These are phyloP conservation scores for Brassica carinata DNA, from an alignment of 345 rosid genomes.

Conservation along the genomic window DNA sequence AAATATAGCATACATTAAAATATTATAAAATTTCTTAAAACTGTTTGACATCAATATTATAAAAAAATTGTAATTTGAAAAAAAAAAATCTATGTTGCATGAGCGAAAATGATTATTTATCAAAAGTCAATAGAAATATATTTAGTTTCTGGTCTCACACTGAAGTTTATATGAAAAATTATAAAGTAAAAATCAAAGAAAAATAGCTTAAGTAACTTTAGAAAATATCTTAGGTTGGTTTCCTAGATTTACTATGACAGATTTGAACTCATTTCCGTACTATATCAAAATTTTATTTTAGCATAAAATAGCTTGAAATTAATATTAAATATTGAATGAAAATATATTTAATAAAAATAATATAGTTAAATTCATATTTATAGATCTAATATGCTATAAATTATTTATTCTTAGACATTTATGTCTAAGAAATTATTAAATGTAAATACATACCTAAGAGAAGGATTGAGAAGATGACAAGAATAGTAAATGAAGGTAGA, in stretches of 20 bases:
- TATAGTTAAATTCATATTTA: neutral
- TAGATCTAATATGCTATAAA: neutral
- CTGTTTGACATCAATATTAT: neutral
- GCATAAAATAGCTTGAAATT: neutral
- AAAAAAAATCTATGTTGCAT: neutral
- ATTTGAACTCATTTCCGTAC: neutral
- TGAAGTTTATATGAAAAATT: neutral
- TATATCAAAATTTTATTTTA: neutral
- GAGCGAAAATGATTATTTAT: neutral
- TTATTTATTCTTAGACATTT: neutral
- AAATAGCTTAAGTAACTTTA: too few species aligned
- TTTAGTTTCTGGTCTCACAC: too few species aligned
- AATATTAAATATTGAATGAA: neutral
- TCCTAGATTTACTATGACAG: neutral
- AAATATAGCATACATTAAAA: too few species aligned
- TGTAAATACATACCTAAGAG: slow-evolving; percentile 2
- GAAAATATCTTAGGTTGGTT: neutral
- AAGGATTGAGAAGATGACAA: neutral
- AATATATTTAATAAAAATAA: too few species aligned
- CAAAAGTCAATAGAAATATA: too few species aligned
- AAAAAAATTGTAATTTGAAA: neutral
- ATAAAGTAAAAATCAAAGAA: neutral
- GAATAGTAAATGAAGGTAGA: neutral
- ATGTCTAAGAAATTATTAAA: neutral
- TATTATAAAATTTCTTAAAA: neutral